Base-by-base conservation (phyloP, 169 alveolate species). In the Cryptosporidium canis region DNA sequence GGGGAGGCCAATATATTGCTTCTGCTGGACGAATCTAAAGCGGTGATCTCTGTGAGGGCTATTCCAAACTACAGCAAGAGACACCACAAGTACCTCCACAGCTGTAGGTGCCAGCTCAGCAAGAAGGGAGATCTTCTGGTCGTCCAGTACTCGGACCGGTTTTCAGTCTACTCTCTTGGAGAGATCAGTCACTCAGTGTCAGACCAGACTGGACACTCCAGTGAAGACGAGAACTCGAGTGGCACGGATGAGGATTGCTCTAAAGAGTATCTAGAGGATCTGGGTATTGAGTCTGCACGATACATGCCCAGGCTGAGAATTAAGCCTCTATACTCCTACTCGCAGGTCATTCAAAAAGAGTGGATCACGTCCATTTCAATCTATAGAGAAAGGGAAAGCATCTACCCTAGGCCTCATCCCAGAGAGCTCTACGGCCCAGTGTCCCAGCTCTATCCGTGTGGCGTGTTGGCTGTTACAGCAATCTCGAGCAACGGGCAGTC, bases 331-430 rank as follows among this genome's bases (percentile, higher is more conserved):
- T 77, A 77, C 31, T 55, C 87, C 8, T 77, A 58, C 29, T 35
- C 70, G 8, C 87, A 77, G 61, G 71, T 77, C 12, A 61, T 77
- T 37, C 87, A 77, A 61, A 77, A 77, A 12, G 87, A 77, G 44
- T 77, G 87, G 87, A 77, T 77, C 1, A 27, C 72, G 18, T 77
- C 77, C 14, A 77, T 77, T 8, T 29, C 87, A 14, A 39, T 58
- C 2, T 77, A 39, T 27, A 56, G 39, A 16, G 87, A 77, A 33
- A 55, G 29, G 14, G 37, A 16, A 7, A 31, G 18, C 14, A 9
- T 8, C 37, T 24, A 55, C 37, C 9, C 7, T 55, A 24, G 31
- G 24, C 37, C 37, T 44, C 24, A 18, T n/a, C 16, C 35, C 14
- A 27, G 8, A 5, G 18, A 51, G 4, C 66, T 56, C 31, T 77